Percentiles rank a stretch among this genome's conserved stretches.
phyloP scores from a whole-genome alignment of 352 stramenopile genomes.

The Discostella stelligera region DNA sequence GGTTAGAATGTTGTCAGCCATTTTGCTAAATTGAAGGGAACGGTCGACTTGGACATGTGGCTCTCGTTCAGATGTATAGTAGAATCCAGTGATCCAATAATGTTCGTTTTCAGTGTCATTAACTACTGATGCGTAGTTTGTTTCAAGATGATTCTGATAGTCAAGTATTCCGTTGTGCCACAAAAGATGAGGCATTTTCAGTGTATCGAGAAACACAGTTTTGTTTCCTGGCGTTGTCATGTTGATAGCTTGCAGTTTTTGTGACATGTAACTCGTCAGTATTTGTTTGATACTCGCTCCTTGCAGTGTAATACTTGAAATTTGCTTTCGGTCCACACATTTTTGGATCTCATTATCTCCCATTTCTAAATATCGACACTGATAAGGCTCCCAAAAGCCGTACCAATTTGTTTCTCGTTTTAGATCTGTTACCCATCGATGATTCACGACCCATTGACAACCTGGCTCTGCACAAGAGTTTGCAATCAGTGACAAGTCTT shows the following conservation, averaged over 20 bases:
- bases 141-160: slow-evolving; percentile 11
- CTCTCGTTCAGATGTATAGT: slow-evolving; percentile 46
- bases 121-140: slow-evolving; percentile 13
- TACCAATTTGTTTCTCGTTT: slow-evolving; percentile 30
- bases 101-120: slow-evolving; percentile 16
- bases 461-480: slow-evolving; percentile 38
- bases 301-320: slow-evolving; percentile 33
- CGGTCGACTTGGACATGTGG: slow-evolving; percentile 41
- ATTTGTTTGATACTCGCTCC: slow-evolving; percentile 37
- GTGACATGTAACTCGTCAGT: slow-evolving; percentile 30
- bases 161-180: slow-evolving; percentile 29
- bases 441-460: slow-evolving; percentile 24
- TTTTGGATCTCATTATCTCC: slow-evolving; percentile 35
- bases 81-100: slow-evolving; percentile 51
- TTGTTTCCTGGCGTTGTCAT: slow-evolving; percentile 9
- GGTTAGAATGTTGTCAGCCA: slow-evolving; percentile 28
- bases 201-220: slow-evolving; percentile 30
- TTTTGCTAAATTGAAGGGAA: slow-evolving; percentile 29
- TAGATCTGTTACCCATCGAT: slow-evolving; percentile 36
- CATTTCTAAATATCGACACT: slow-evolving; percentile 44
- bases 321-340: slow-evolving; percentile 46
- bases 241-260: slow-evolving; percentile 34
- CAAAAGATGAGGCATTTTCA: slow-evolving; percentile 46
- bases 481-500: slow-evolving; percentile 38
- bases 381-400: slow-evolving; percentile 43